Evolutionary conservation across 1,284 basidiomycete species (phyloP).

Genomic region (Cutaneotrichosporon dermatis): DNA sequence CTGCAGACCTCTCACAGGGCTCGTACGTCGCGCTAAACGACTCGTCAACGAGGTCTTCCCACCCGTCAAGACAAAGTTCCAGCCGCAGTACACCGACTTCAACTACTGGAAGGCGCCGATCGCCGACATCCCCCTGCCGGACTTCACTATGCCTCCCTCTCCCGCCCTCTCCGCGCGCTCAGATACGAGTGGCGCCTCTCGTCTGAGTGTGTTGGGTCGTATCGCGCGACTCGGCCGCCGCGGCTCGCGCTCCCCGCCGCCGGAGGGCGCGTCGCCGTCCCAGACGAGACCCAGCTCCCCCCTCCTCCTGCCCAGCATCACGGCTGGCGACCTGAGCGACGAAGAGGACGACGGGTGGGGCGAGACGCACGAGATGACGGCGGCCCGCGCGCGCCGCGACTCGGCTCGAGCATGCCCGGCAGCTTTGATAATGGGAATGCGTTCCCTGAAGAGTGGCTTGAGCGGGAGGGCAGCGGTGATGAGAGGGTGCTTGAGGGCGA

Average conservation of each 20-base stretch:
- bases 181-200: constrained; percentile 64
- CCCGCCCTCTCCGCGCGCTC: constrained; percentile 88
- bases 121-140: constrained; percentile 74
- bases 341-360: constrained; percentile 48
- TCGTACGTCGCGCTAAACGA: constrained; percentile 68
- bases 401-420: constrained; percentile 71
- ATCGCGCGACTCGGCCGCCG: constrained; percentile 62
- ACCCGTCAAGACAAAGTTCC: constrained; percentile 80
- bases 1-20: constrained; percentile 94
- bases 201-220: constrained; percentile 67
- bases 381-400: constrained; percentile 46
- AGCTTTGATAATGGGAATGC: constrained; percentile 52
- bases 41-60: constrained; percentile 99
- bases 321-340: constrained; percentile 49
- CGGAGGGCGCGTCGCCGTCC: constrained; percentile 17
- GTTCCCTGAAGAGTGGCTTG: constrained; percentile 28
- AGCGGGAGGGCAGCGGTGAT: constrained; percentile 21
- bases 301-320: constrained; percentile 40
- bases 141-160: constrained; percentile 75
- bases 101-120: constrained; percentile 90
- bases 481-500: constrained; percentile 7
- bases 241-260: constrained; percentile 33
- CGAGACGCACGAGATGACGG: constrained; percentile 58
- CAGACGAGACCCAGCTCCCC: constrained; percentile 49
- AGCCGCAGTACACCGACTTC: constrained; percentile 91